Evolutionary conservation across 768 basidiomycete genomes (phyloP).

Genomic region (Tephrocybe sp.): DNA sequence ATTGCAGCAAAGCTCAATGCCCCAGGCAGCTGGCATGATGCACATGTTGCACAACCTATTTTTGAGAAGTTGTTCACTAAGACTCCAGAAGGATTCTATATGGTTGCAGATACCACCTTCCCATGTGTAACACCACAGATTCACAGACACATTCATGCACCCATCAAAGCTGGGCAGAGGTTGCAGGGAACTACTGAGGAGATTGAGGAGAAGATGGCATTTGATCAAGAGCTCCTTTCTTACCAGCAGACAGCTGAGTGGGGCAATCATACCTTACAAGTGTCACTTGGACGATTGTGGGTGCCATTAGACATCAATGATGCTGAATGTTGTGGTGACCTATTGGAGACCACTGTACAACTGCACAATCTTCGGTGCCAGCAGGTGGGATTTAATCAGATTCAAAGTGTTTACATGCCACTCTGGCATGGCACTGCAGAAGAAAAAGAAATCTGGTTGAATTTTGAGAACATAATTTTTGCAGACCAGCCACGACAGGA

Average conservation of each 20-base stretch:
- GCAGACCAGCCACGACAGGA: slow-evolving; percentile 29
- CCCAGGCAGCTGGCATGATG: slow-evolving; percentile 41
- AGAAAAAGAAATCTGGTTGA: slow-evolving; percentile 31
- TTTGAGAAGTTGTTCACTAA: slow-evolving; percentile 26
- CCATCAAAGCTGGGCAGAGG: slow-evolving; percentile 29
- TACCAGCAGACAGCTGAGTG: slow-evolving; percentile 46
- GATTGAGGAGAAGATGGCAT: slow-evolving; percentile 22
- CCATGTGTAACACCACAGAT: slow-evolving; percentile 24
- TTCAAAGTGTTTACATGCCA: slow-evolving; percentile 38
- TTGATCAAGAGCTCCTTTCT: slow-evolving; percentile 36
- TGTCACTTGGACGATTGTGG: slow-evolving; percentile 38
- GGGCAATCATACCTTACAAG: slow-evolving; percentile 42
- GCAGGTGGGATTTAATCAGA: slow-evolving; percentile 41
- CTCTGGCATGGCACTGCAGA: slow-evolving; percentile 32
- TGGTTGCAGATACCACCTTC: slow-evolving; percentile 42
- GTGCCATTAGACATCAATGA: slow-evolving; percentile 34
- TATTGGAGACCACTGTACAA: slow-evolving; percentile 34
- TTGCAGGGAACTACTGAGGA: slow-evolving; percentile 17
- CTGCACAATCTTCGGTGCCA: slow-evolving; percentile 33
- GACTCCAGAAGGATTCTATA: slow-evolving; percentile 34
- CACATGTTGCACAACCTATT: slow-evolving; percentile 31
- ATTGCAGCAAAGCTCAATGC: slow-evolving; percentile 13
- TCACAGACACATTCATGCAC: slow-evolving; percentile 27
- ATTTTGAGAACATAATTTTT: slow-evolving; percentile 38
- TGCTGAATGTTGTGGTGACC: slow-evolving; percentile 21